These are phyloP conservation scores for Chrysoporthe puriensis DNA, from an alignment of 2,329 filamentous ascomycete genomes.

Conservation along the genomic window DNA sequence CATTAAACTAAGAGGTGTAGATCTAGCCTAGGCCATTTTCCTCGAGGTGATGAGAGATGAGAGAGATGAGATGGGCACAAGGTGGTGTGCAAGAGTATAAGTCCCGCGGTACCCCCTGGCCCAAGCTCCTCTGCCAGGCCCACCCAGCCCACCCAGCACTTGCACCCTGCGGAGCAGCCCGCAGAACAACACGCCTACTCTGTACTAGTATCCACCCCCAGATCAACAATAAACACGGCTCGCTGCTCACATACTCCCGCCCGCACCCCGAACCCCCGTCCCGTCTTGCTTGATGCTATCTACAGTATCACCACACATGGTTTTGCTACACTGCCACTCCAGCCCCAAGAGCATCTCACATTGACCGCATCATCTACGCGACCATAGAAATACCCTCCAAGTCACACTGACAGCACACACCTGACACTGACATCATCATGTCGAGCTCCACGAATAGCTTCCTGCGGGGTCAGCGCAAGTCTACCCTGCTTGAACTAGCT, in stretches of 20 bases:
- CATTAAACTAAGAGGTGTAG: neutral
- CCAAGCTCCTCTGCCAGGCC: conserved; percentile 18
- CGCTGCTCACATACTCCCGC: neutral
- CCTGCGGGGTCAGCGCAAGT: conserved; percentile 82
- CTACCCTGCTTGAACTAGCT: conserved; percentile 75
- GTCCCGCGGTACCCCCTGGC: conserved; percentile 8
- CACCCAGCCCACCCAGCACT: conserved; percentile 2
- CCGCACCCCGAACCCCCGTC: conserved; percentile 6
- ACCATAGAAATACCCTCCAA: conserved; percentile 31
- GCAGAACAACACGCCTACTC: neutral
- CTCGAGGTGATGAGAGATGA: no score
- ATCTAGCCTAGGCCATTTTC: conserved; percentile 20
- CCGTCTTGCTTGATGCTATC: conserved; percentile 17
- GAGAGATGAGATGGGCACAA: no score
- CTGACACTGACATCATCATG: conserved; percentile 56
- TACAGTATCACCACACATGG: conserved; percentile 14
- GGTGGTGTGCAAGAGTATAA: neutral
- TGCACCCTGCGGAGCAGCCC: neutral
- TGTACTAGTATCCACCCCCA: neutral
- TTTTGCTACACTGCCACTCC: conserved; percentile 13
- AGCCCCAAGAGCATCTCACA: conserved; percentile 33
- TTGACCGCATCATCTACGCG: conserved; percentile 37
- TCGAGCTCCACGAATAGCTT: conserved; percentile 66
- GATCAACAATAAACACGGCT: conserved; percentile 19
- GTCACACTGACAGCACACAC: conserved; percentile 36